Evolutionary conservation across 805 yeast species (phyloP).

Genomic region (Pichia sporocuriosa): DNA sequence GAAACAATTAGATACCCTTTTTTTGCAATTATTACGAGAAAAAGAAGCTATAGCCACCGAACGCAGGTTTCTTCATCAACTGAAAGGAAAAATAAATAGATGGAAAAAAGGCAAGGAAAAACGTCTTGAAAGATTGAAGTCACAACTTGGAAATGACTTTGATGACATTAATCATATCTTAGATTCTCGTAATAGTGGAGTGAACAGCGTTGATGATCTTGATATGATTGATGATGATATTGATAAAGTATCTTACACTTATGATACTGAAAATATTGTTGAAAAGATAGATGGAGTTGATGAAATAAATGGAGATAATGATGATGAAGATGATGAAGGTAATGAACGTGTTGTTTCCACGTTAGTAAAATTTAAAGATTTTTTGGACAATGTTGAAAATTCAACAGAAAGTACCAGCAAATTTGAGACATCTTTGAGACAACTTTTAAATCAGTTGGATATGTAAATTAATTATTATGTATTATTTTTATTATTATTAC

Average conservation of each 20-base stretch:
- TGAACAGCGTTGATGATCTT: constrained; percentile 1
- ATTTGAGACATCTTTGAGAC: neutral
- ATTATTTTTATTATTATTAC: too few species aligned
- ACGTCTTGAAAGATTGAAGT: constrained; percentile 10
- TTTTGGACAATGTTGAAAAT: neutral
- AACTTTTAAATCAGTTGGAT: neutral
- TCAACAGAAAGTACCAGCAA: neutral
- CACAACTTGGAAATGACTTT: constrained; percentile 6
- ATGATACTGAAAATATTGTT: constrained; percentile 1
- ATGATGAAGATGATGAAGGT: neutral
- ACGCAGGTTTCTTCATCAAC: constrained; percentile 17
- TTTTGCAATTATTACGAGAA: constrained; percentile 20
- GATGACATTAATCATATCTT: neutral
- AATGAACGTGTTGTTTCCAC: neutral
- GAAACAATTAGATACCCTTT: constrained; percentile 22
- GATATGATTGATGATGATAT: constrained; percentile 1
- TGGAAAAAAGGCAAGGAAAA: constrained; percentile 15
- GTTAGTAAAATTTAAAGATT: neutral
- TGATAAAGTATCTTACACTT: too few species aligned
- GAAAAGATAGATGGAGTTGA: constrained; percentile 11
- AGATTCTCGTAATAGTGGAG: constrained; percentile 2
- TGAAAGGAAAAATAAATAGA: constrained; percentile 12
- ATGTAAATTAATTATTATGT: neutral
- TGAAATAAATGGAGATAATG: too few species aligned
- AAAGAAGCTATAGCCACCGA: constrained; percentile 17